These are phyloP conservation scores for Aspergillus alliaceus DNA, from an alignment of 2,329 filamentous ascomycete genomes.

Conservation along the genomic window DNA sequence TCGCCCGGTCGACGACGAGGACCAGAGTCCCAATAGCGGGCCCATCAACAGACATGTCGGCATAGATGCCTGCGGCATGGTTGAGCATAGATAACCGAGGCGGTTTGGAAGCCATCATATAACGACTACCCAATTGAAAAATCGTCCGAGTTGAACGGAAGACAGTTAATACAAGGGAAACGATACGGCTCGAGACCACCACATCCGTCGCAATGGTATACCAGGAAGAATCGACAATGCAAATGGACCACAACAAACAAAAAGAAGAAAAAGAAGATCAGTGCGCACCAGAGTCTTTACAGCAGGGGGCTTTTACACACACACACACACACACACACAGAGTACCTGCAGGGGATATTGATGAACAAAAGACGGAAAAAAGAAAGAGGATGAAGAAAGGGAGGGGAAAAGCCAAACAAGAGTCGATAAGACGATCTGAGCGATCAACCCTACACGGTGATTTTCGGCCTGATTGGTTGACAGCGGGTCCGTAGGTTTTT, in stretches of 20 bases:
- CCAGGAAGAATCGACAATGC: not conserved
- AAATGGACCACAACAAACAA: not conserved
- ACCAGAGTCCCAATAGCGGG: conserved; percentile 92
- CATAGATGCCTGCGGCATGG: conserved; percentile 90
- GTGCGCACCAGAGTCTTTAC: not conserved
- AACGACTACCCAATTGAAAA: not conserved
- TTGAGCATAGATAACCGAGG: conserved; percentile 59
- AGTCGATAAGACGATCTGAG: not conserved
- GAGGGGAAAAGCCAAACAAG: not conserved
- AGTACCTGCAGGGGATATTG: not conserved
- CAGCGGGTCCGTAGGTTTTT: not conserved
- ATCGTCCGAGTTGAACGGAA: not conserved
- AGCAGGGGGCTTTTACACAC: no score
- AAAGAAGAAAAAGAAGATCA: not conserved
- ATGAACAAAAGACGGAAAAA: not conserved
- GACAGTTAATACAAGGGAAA: not conserved
- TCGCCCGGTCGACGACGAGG: conserved; percentile 87
- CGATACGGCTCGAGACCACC: not conserved
- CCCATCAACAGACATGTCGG: conserved; percentile 90
- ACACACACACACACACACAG: no score
- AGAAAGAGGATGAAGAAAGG: not conserved
- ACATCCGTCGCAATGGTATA: not conserved
- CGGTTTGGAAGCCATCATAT: conserved; percentile 39
- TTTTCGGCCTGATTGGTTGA: not conserved
- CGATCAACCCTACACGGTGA: not conserved